Evolutionary conservation across 2,329 filamentous ascomycete genomes (phyloP), one percentile per base, ranked within the genome.

Genomic region (Diaporthe nobilis): DNA sequence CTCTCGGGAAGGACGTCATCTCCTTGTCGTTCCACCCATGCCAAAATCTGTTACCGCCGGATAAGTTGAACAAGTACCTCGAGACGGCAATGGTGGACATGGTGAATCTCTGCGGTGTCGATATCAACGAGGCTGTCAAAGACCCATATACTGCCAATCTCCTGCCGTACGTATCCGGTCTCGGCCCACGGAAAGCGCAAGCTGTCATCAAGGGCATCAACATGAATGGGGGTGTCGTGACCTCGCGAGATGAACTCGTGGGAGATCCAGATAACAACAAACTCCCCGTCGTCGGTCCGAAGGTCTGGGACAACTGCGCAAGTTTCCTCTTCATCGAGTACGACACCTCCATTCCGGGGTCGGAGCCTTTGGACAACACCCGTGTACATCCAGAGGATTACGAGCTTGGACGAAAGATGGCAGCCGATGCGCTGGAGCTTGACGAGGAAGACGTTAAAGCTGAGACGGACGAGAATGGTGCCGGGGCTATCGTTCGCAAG

Each of bases 81-180:
- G 97, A 99, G 81, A 97, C 94, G n/a, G 95, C 96, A 60, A 94
- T 99, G 92, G 96, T 99, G 15, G 97, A 99, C 82, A 98, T 98
- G 90, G 97, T 99, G 79, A 99, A 99, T 83, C 91, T 99, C 58
- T 95, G 96, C 61, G 97, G 97, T 81, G 95, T 99, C 51, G 95
- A 98, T 80, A 94, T 99, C 81, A 98, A 98, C 80, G 96, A 98
- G 79, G 95, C 96, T 20, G 92, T 98, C 74, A 89, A 89, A 57
- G 95, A 98, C 83, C 82, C 92, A 1, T 95, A 97, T 81, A 94
- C 94, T 12, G 95, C 95, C 20, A 97, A 96, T 78, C 89, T 99
- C 1, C 88, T 99, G 51, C 96, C 96, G 5, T 99, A 96, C 80
- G 91, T 99, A 31, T 95, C 95, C 80, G 97, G 97, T 79, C 90